Conservation (phyloP, 306 rosid species). For the Elaeagnus macrophylla region DNA sequence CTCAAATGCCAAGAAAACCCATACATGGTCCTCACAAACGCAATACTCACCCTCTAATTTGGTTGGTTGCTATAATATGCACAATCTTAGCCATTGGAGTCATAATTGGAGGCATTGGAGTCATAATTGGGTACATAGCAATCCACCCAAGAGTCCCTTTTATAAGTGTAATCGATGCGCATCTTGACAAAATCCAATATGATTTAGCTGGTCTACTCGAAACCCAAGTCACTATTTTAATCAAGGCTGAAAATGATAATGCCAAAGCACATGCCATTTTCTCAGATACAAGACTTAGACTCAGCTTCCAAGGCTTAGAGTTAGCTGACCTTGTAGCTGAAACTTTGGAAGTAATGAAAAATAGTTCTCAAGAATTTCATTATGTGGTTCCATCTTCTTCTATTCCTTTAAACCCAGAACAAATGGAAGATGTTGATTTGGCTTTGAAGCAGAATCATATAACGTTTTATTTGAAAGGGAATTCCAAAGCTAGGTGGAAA, state of each 20-base stretch:
- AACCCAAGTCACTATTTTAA: slow-evolving; percentile 29
- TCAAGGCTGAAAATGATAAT: slow-evolving; percentile 68
- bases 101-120: slow-evolving; percentile 38
- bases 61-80: slow-evolving; percentile 60
- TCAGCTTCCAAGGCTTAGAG: slow-evolving; percentile 38
- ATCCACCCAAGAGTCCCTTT: slow-evolving; percentile 70
- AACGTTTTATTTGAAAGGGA: slow-evolving; percentile 45
- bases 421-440: slow-evolving; percentile 33
- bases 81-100: slow-evolving; percentile 46
- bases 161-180: slow-evolving; percentile 44
- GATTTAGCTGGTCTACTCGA: slow-evolving; percentile 47
- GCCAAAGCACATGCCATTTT: slow-evolving; percentile 61
- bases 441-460: slow-evolving; percentile 41
- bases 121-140: slow-evolving; percentile 46
- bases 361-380: slow-evolving; percentile 21
- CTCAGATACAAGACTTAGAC: slow-evolving; percentile 34
- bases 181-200: slow-evolving; percentile 32
- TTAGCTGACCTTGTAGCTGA: slow-evolving; percentile 40
- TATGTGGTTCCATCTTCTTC: slow-evolving; percentile 39
- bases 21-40: slow-evolving; percentile 1
- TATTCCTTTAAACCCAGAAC: slow-evolving; percentile 43
- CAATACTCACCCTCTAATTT: slow-evolving; percentile 43
- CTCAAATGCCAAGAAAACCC: slow-evolving; percentile 16
- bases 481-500: slow-evolving; percentile 50
- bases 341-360: slow-evolving; percentile 43